Base-by-base conservation (phyloP, 2,329 filamentous ascomycete species). In the Cercospora sojina region DNA sequence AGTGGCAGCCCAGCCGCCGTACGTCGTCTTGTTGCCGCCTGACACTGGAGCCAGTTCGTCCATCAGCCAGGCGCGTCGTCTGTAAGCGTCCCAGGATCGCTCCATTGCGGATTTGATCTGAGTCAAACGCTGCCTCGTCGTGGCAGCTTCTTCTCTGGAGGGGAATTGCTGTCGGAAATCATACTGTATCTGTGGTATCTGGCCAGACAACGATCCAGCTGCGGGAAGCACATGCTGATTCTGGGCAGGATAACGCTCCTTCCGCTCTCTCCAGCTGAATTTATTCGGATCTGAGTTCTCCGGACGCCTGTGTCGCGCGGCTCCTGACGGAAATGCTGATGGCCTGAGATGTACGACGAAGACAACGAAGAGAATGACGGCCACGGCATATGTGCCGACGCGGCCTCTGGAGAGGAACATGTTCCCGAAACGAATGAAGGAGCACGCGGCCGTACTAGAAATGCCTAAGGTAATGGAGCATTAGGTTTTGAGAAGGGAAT, bases 1-100 rank as follows among this genome's bases (percentile, higher is more conserved):
- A 0, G 92, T 95, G n/a, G 92, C 92, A 23, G 91, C 91, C 92
- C 92, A 96, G 56, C 91, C 91, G 75, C 92, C 94, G 77, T 97
- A 97, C 0, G 92, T 91, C 74, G 97, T 91, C 29, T 87, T 87
- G 69, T 83, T 87, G 20, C 80, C 81, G 62, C 88, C 88, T 18
- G 87, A 86, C 16, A 76, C 43, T 1, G 94, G 94, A 23, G 81
- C 84, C 8, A 97, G 79, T 79, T 97, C 94, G 75, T 98, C 94
- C 72, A 96, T 91, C 69, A 89, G 85, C 88, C 92, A 94, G 8
- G 93, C 93, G 73, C 89, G 84, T 68, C 87, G 83, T 75, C 86
- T 91, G 80, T 97, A 97, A 38, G 91, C 91, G 4, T 83, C 80
- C 93, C 94, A 97, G 0, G 91, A 88, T 70, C 89, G 89, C 73